These are phyloP conservation scores for Zygosaccharomyces kombuchaensis DNA, from an alignment of 805 yeast species.

Conservation along the genomic window DNA sequence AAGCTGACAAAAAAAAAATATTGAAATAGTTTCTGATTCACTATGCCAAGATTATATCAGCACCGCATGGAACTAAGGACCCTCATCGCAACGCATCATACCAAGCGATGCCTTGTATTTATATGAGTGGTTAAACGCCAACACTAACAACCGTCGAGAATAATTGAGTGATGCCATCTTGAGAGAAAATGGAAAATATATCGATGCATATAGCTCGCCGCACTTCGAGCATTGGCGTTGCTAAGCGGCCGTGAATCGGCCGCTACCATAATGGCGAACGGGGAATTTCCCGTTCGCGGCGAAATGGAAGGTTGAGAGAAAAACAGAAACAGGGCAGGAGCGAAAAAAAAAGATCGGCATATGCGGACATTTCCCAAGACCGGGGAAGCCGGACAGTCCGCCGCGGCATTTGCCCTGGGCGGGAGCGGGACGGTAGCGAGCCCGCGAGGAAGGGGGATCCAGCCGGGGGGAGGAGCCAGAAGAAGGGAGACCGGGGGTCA, in stretches of 20 bases:
- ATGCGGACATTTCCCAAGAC: background rate
- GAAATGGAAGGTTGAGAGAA: background rate
- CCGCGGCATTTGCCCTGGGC: background rate
- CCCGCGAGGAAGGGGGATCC: background rate
- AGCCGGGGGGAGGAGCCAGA: too few species aligned
- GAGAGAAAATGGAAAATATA: conserved; percentile 1
- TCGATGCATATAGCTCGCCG: background rate
- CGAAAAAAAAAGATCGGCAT: background rate
- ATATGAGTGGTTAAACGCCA: conserved; percentile 7
- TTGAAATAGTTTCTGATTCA: too few species aligned
- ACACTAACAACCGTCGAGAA: background rate
- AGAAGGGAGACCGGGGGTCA: too few species aligned
- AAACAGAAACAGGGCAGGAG: background rate
- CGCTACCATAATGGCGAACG: background rate
- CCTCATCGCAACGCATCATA: too few species aligned
- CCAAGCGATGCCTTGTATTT: background rate
- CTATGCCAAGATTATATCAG: too few species aligned
- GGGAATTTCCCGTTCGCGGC: background rate
- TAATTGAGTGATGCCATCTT: background rate
- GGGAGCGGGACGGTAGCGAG: background rate
- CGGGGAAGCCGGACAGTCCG: background rate
- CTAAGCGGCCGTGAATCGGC: background rate
- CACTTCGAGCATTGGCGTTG: background rate
- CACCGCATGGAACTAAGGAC: too few species aligned
- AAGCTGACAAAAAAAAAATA: too few species aligned